These are phyloP conservation scores for Porphyra umbilicalis DNA, from an alignment of 31 red algal genomes.

Conservation along the genomic window DNA sequence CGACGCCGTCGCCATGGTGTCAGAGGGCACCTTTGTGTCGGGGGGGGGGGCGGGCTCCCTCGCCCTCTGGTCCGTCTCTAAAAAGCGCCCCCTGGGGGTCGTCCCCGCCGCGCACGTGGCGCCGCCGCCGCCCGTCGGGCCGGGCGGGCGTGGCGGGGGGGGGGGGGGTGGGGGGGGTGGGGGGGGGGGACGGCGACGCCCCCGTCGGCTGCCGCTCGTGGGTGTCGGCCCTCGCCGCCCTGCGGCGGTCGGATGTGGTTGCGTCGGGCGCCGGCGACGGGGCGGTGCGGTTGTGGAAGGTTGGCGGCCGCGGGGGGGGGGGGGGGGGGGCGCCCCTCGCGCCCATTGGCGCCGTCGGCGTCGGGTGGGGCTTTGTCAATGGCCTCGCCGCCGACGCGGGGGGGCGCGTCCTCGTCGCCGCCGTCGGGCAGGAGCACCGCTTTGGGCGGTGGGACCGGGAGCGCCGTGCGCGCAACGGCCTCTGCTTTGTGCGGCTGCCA, in stretches of 20 bases:
- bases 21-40: constrained; percentile 62
- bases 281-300: constrained; percentile 69
- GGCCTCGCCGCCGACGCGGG: constrained; percentile 43
- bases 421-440: constrained; percentile 85
- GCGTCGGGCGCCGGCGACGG: constrained; percentile 68
- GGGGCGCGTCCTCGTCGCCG: constrained; percentile 26
- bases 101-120: constrained; percentile 48
- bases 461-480: constrained; percentile 37
- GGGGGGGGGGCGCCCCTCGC: constrained; percentile 12
- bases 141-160: neutral
- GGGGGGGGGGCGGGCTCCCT: constrained; percentile 81
- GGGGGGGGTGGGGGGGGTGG: neutral
- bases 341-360: constrained; percentile 19
- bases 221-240: constrained; percentile 56
- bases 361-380: constrained; percentile 84
- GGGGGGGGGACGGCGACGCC: neutral
- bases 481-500: constrained; percentile 49
- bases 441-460: constrained; percentile 69
- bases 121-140: neutral
- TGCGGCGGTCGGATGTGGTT: constrained; percentile 49
- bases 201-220: constrained; percentile 40
- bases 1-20: constrained; percentile 72
- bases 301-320: constrained; percentile 4
- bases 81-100: constrained; percentile 58
- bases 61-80: constrained; percentile 65